Base-by-base conservation (phyloP, 768 basidiomycete genomes). In the Tulasnella sp. region DNA sequence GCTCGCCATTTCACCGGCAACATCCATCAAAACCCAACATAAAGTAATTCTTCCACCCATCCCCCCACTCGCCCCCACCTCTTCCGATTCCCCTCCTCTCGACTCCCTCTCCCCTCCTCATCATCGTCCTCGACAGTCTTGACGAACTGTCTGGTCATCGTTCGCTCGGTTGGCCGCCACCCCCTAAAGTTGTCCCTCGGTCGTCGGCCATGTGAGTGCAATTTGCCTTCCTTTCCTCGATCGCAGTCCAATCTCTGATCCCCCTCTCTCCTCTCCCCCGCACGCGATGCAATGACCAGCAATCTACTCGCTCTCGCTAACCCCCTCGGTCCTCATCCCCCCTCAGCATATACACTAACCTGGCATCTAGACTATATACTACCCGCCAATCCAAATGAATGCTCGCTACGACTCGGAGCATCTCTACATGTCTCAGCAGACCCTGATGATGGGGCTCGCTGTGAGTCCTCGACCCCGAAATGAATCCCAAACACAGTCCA, bases 391-490 rank as follows among this genome's bases (percentile, higher is more conserved):
- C 21, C 31, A 36, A 75, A 77, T 77, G 76, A 77, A 77, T 62
- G 46, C 56, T 14, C 76, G 76, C 76, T 62, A 34, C 38, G 76
- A 77, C 27, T 77, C 48, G 31, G 76, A 77, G 76, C 76, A 77
- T 71, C 14, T 58, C 58, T 77, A 77, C 62, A 40, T 74, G 24
- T 36, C 76, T 39, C 76, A 77, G 52, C 76, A 77, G 58, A 62
- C 76, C 76, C 39, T 77, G 56, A 77, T 77, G 76, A 77, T 77
- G 76, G 76, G 76, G n/a, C 76, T 77, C 21, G 46, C 46, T 39
- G 76, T 77, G 62, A 77, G 76, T 68, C 31, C n/a, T 9, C 21
- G 27, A 6, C 76, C 19, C 44, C n/a, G 19, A 46, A 46, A 4
- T 52, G 9, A 12, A 39, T 5, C 14, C 16, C 19, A 74, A 34